These are phyloP conservation scores for Fusarium armeniacum DNA, from an alignment of 2,329 filamentous ascomycete species.

Conservation along the genomic window DNA sequence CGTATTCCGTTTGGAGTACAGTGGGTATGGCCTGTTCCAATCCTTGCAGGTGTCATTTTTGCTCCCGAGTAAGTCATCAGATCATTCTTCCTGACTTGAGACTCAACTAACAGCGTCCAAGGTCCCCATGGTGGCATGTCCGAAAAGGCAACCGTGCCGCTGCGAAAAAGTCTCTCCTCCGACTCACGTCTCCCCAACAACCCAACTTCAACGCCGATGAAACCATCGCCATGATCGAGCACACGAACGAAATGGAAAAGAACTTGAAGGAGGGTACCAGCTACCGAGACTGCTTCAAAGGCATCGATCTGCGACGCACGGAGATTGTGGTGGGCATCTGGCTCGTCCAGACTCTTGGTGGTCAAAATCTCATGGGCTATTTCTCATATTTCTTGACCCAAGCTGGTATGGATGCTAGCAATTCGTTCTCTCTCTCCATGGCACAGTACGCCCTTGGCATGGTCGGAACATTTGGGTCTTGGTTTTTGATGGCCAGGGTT, in stretches of 20 bases:
- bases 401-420: constrained; percentile 60
- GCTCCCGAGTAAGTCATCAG: constrained; percentile 60
- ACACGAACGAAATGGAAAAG: constrained; percentile 66
- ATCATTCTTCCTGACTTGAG: accelerated
- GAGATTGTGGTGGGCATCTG: constrained; percentile 66
- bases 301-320: constrained; percentile 65
- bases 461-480: constrained; percentile 65
- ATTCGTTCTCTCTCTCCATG: constrained; percentile 63
- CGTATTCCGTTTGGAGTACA: constrained; percentile 25
- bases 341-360: constrained; percentile 64
- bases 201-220: constrained; percentile 61
- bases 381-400: constrained; percentile 62
- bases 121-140: constrained; percentile 66
- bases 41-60: constrained; percentile 61
- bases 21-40: constrained; percentile 63
- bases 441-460: constrained; percentile 65
- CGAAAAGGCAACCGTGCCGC: constrained; percentile 59
- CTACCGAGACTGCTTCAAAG: constrained; percentile 67
- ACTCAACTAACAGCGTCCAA: constrained; percentile 27
- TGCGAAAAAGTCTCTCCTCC: constrained; percentile 58
- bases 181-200: constrained; percentile 58
- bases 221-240: constrained; percentile 66
- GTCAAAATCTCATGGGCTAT: constrained; percentile 65
- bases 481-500: constrained; percentile 63
- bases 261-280: constrained; percentile 58